phyloP scores from a whole-genome alignment of 108 stramenopile species.

The Pseudonitzschia pungens region DNA sequence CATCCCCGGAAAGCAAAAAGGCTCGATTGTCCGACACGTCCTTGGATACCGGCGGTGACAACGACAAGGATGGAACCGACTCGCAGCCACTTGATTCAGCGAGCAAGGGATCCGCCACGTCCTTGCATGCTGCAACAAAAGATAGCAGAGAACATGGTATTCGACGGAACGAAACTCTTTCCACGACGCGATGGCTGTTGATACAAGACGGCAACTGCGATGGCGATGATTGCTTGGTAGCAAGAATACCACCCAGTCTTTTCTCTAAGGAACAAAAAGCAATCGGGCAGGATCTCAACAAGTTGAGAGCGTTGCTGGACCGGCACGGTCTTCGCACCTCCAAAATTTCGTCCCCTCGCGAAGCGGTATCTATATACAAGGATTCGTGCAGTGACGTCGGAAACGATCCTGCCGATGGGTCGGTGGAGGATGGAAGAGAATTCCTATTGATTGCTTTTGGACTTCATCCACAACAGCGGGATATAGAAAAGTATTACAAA shows the following conservation, averaged over 20 bases:
- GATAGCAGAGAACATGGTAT: not conserved
- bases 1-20: not conserved
- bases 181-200: not conserved
- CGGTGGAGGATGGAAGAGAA: conserved; percentile 20
- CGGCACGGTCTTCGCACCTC: conserved; percentile 54
- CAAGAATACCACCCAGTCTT: not conserved
- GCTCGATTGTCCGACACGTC: not conserved
- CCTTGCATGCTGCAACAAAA: too few species aligned
- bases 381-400: conserved; percentile 31
- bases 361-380: conserved; percentile 48
- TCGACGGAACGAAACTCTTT: not conserved
- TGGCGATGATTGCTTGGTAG: not conserved
- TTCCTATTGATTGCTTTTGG: conserved; percentile 49
- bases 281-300: conserved; percentile 15
- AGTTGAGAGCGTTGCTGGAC: conserved; percentile 21
- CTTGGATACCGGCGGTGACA: not conserved
- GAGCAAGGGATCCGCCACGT: too few species aligned
- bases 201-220: not conserved
- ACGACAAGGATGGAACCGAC: not conserved
- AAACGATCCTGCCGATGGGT: conserved; percentile 12
- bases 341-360: conserved; percentile 47
- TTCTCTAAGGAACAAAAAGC: not conserved
- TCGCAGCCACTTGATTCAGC: too few species aligned
- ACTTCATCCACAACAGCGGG: conserved; percentile 48
- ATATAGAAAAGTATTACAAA: conserved; percentile 33